Conservation (phyloP, 2,329 filamentous ascomycete genomes). For the Claviceps paspali region DNA sequence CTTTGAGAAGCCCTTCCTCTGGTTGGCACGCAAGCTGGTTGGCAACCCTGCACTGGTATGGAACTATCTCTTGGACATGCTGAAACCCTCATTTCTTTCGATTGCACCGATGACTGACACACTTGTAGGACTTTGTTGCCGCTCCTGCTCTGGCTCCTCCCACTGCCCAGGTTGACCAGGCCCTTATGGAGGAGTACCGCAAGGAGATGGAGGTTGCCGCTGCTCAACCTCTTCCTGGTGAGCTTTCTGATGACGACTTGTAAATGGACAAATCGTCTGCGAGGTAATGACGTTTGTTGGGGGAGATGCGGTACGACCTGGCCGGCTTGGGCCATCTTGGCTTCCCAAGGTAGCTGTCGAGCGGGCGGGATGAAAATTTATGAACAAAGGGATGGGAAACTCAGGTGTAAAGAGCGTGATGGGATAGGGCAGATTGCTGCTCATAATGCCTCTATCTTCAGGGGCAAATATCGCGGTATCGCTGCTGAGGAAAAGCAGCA, state of each 20-base stretch:
- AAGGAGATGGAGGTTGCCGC: slow-evolving; percentile 78
- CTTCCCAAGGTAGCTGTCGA: slow-evolving; percentile 14
- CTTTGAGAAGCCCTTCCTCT: slow-evolving; percentile 99
- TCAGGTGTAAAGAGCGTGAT: slow-evolving; percentile 22
- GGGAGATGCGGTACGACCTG: slow-evolving; percentile 12
- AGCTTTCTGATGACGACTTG: slow-evolving; percentile 66
- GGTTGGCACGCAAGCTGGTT: slow-evolving; percentile 95
- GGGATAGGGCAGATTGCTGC: slow-evolving; percentile 17
- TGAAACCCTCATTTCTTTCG: neutral
- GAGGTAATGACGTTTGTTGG: slow-evolving; percentile 4
- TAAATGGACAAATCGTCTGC: slow-evolving; percentile 24
- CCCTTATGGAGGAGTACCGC: slow-evolving; percentile 66
- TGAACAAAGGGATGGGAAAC: slow-evolving; percentile 18
- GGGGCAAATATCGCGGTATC: slow-evolving; percentile 17
- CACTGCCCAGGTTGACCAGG: slow-evolving; percentile 76
- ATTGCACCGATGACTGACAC: slow-evolving; percentile 12
- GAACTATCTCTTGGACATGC: neutral
- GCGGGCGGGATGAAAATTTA: slow-evolving; percentile 23
- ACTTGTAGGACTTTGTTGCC: slow-evolving; percentile 76
- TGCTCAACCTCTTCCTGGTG: slow-evolving; percentile 75
- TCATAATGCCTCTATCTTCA: slow-evolving; percentile 16
- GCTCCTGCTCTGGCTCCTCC: slow-evolving; percentile 88
- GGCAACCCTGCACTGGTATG: slow-evolving; percentile 52
- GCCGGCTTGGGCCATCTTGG: slow-evolving; percentile 9
- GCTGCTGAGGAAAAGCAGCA: slow-evolving; percentile 16